phyloP scores from a whole-genome alignment of 1,284 basidiomycete species.

The Puccinia hordei region DNA sequence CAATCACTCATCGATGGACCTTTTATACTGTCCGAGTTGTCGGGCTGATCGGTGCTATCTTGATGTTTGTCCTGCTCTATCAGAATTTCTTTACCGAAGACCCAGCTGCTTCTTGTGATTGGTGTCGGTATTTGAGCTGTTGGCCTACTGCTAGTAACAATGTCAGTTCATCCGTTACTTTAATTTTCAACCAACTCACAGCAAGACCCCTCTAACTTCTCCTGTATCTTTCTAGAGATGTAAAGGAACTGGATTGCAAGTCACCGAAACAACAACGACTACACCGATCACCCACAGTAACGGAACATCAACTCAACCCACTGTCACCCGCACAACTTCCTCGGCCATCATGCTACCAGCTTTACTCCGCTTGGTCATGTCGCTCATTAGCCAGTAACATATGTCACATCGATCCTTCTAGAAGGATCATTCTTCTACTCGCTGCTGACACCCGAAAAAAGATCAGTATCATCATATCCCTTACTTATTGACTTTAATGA shows the following conservation, averaged over 20 bases:
- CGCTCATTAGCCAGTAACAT: neutral
- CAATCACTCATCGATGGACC: constrained; percentile 28
- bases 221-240: constrained; percentile 28
- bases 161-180: constrained; percentile 12
- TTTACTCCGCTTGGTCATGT: neutral
- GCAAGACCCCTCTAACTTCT: neutral
- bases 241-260: constrained; percentile 42
- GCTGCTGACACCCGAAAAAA: no score
- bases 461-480: no score
- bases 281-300: neutral
- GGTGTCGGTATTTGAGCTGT: constrained; percentile 50
- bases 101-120: constrained; percentile 42
- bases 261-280: constrained; percentile 35
- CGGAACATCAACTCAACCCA: neutral
- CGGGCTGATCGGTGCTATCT: constrained; percentile 18
- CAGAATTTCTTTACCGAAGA: constrained; percentile 42
- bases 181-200: neutral
- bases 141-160: constrained; percentile 49
- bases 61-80: constrained; percentile 47
- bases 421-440: no score
- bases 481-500: no score
- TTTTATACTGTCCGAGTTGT: constrained; percentile 32
- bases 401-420: no score
- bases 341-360: constrained; percentile 8
- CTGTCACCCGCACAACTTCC: neutral